Evolutionary conservation across 208 protist species (phyloP), one percentile per base, ranked within the genome.

Genomic region (Perkinsela sp.): DNA sequence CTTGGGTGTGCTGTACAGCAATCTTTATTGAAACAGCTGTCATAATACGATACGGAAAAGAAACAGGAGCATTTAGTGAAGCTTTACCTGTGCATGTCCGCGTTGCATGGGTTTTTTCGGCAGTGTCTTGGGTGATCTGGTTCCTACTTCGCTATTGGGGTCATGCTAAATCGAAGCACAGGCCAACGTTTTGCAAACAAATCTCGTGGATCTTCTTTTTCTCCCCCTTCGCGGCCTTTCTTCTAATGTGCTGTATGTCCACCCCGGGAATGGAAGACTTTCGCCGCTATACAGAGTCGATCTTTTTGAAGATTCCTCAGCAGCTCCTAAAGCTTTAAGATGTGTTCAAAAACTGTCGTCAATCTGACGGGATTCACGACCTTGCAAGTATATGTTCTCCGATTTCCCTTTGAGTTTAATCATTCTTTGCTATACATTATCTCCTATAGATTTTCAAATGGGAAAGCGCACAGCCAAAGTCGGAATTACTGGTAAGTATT

Each of bases 401-500:
- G 71, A n/a, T 67, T 40, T 32, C 28, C 13, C 48, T 30, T 73
- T 32, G 76, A 69, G 67, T 68, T 29, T 28, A 68, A 1, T 29
- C 22, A 70, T 76, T 40, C 66, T 70, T 13, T 72, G 40, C 28
- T 2, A 75, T 29, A n/a, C 6, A 72, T 30, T 71, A 32, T 30
- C n/a, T 69, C 32, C 74, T 73, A 16, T 73, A 74, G 22, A 69
- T 76, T 66, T 67, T 48, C 72, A 70, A 70, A 93, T 93, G 94
- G 78, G 90, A 68, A 98, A 97, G 81, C 91, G 93, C 72, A 98
- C 96, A 28, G 93, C 95, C 71, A 98, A 98, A 89, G 96, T 98
- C 83, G 95, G 96, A 77, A 90, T 99, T 75, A 93, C 94, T 80
- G 96, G 96, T 70, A 97, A 97, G 85, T 99, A 98, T 80, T 95